phyloP scores from a whole-genome alignment of 768 basidiomycete genomes.

The Xerocomellus amylosporus region DNA sequence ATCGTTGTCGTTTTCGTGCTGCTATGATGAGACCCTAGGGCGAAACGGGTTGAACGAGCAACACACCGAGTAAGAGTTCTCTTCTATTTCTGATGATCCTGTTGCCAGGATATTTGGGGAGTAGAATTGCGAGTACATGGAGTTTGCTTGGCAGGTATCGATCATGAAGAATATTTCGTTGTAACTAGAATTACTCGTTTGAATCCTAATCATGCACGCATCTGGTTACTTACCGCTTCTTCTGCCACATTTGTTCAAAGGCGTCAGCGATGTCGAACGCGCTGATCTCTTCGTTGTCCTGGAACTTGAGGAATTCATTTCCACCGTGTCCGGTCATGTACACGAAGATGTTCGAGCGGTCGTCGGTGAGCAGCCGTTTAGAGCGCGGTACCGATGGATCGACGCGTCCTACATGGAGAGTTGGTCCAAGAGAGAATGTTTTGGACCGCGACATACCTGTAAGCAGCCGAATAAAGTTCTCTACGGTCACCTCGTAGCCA shows the following conservation, averaged over 20 bases:
- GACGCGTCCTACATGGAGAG: slow-evolving; percentile 63
- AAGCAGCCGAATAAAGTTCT: slow-evolving; percentile 88
- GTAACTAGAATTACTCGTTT: slow-evolving; percentile 51
- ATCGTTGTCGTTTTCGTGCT: slow-evolving; percentile 93
- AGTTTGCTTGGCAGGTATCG: slow-evolving; percentile 97
- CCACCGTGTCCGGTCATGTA: slow-evolving; percentile 99
- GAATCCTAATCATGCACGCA: not conserved
- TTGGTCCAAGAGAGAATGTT: not conserved
- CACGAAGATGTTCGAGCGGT: slow-evolving; percentile 89
- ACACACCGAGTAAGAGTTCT: slow-evolving; percentile 91
- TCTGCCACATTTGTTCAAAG: slow-evolving; percentile 98
- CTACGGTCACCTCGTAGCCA: slow-evolving; percentile 96
- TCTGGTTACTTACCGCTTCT: slow-evolving; percentile 63
- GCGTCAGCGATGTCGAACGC: slow-evolving; percentile 98
- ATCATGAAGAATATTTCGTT: slow-evolving; percentile 98
- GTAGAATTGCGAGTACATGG: slow-evolving; percentile 91
- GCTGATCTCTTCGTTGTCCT: slow-evolving; percentile 97
- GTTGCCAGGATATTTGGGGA: slow-evolving; percentile 92
- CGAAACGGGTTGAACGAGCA: not conserved
- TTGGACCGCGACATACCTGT: slow-evolving; percentile 61
- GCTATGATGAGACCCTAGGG: not conserved
- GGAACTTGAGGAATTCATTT: slow-evolving; percentile 98
- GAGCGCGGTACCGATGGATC: slow-evolving; percentile 83
- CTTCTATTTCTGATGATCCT: slow-evolving; percentile 76
- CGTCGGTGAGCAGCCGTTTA: slow-evolving; percentile 89